Conservation (phyloP, 192 early-diverging fungal species). For the Fimicolochytrium jonesii region DNA sequence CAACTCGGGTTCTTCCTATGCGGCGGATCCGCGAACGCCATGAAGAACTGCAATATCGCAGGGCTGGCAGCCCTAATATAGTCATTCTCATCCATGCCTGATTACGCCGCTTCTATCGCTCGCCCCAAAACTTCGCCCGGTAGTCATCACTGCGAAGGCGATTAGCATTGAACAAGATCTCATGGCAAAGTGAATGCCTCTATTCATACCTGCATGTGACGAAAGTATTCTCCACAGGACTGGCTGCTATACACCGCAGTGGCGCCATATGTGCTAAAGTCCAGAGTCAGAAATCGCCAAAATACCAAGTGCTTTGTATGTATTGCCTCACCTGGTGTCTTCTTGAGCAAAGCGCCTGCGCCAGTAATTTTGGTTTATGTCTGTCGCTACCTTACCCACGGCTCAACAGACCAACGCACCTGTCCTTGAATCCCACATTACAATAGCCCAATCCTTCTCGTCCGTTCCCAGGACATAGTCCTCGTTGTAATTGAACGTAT, state of each 20-base stretch:
- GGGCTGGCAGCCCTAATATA: too few species aligned
- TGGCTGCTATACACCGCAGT: slow-evolving; percentile 18
- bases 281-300: not conserved
- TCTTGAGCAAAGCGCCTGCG: slow-evolving; percentile 6
- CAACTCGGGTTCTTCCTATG: too few species aligned
- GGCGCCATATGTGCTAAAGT: slow-evolving; percentile 14
- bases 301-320: not conserved
- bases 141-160: slow-evolving; percentile 19
- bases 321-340: slow-evolving; percentile 16
- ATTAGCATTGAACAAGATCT: not conserved
- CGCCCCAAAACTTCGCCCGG: slow-evolving; percentile 25
- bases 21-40: too few species aligned
- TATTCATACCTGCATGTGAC: slow-evolving; percentile 22
- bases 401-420: slow-evolving; percentile 1
- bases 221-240: slow-evolving; percentile 15
- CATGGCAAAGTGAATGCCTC: not conserved
- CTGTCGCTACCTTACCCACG: not conserved
- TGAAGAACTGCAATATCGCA: too few species aligned
- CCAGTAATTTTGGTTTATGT: not conserved
- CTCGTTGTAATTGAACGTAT: slow-evolving; percentile 32
- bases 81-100: too few species aligned
- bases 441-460: slow-evolving; percentile 13
- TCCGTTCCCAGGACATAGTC: slow-evolving; percentile 29
- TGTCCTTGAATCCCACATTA: slow-evolving; percentile 34
- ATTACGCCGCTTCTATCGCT: too few species aligned